phyloP scores from a whole-genome alignment of 371 early-diverging fungal genomes.

The Syncephalis plumigaleata region DNA sequence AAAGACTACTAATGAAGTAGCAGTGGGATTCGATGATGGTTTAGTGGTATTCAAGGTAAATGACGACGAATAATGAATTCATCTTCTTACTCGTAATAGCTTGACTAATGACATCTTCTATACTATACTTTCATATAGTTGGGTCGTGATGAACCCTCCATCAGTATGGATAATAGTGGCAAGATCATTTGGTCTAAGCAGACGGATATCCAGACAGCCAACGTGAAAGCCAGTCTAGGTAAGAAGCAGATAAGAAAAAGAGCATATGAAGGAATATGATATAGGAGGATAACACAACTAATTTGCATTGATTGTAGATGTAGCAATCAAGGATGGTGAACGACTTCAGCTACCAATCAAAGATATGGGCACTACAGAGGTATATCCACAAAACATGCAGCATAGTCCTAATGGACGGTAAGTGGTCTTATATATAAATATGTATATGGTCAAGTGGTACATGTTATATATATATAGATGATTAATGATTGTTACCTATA shows the following conservation, averaged over 20 bases:
- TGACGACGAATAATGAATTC: background rate
- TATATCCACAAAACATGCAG: conserved; percentile 89
- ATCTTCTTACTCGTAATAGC: background rate
- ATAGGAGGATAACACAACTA: no score
- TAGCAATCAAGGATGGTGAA: conserved; percentile 79
- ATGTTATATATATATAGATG: conserved; percentile 2
- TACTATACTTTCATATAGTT: conserved; percentile 15
- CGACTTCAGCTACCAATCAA: conserved; percentile 68
- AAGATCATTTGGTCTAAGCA: conserved; percentile 97
- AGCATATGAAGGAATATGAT: no score
- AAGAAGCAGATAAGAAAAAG: conserved; percentile 2
- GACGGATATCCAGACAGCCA: conserved; percentile 88
- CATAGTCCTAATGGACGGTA: conserved; percentile 89
- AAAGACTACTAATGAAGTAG: conserved; percentile 77
- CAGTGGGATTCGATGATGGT: conserved; percentile 92
- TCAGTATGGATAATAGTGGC: conserved; percentile 91
- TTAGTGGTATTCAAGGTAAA: conserved; percentile 70
- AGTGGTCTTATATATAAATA: background rate
- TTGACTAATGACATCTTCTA: background rate
- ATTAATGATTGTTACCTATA: background rate
- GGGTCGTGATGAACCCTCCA: conserved; percentile 91
- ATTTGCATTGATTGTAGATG: conserved; percentile 21
- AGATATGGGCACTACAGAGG: conserved; percentile 93
- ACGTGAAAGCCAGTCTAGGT: conserved; percentile 62
- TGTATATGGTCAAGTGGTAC: background rate